These are phyloP conservation scores for Erythrobasidium hasegawianum DNA, from an alignment of 1,284 basidiomycete genomes.

Conservation along the genomic window DNA sequence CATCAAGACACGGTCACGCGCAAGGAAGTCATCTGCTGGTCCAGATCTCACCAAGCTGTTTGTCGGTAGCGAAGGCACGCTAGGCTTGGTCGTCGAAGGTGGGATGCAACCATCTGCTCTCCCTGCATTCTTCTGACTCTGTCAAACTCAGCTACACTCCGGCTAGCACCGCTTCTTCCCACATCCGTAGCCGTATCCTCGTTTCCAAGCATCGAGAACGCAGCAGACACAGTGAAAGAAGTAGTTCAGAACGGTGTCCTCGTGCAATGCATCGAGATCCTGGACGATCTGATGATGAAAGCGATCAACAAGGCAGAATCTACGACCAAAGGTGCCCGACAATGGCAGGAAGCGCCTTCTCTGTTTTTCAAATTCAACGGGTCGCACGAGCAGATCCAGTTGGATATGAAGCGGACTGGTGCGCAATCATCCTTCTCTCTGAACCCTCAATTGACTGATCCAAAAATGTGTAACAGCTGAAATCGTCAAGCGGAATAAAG, in stretches of 20 bases:
- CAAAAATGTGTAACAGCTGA: slow-evolving; percentile 35
- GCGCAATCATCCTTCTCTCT: slow-evolving; percentile 7
- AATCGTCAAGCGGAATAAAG: slow-evolving; percentile 64
- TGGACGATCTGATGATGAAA: slow-evolving; percentile 56
- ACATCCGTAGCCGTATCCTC: slow-evolving; percentile 57
- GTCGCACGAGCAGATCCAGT: slow-evolving; percentile 59
- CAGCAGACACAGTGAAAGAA: slow-evolving; percentile 67
- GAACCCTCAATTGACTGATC: slow-evolving; percentile 53
- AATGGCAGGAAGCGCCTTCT: slow-evolving; percentile 66
- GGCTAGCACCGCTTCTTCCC: slow-evolving; percentile 73
- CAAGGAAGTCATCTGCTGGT: slow-evolving; percentile 81
- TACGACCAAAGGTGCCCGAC: slow-evolving; percentile 51
- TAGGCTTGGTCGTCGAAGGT: slow-evolving; percentile 90
- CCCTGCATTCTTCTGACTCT: slow-evolving; percentile 5
- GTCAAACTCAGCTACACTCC: slow-evolving; percentile 60
- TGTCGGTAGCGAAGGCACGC: slow-evolving; percentile 88
- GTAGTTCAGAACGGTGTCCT: slow-evolving; percentile 53
- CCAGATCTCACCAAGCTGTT: slow-evolving; percentile 88
- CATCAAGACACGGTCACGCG: slow-evolving; percentile 81
- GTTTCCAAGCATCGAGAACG: slow-evolving; percentile 55
- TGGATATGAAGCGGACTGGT: slow-evolving; percentile 56
- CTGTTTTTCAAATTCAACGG: slow-evolving; percentile 76
- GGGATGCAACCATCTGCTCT: slow-evolving; percentile 26
- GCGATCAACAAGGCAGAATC: slow-evolving; percentile 64
- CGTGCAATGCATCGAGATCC: slow-evolving; percentile 65